Evolutionary conservation across 73 alveolate genomes (phyloP).

Genomic region (Uronychia binucleata): DNA sequence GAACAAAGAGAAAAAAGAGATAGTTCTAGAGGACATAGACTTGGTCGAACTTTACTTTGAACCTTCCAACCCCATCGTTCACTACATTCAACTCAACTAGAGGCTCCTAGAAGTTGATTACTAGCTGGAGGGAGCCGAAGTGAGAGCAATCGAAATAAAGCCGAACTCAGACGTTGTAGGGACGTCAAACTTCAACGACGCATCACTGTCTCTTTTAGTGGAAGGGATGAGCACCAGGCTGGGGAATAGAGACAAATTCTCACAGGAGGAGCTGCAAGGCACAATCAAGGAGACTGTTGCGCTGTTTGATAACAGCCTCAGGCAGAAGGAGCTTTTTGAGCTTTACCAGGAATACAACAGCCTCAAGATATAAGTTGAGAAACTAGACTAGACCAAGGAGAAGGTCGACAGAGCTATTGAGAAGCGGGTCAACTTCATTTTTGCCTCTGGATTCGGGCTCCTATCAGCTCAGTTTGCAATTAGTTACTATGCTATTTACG

Average conservation of each 20-base stretch:
- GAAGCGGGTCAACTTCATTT: conserved; percentile 16
- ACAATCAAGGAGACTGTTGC: not conserved
- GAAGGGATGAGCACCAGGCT: not conserved
- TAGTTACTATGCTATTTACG: conserved; percentile 58
- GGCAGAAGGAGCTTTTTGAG: not conserved
- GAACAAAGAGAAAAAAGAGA: no score
- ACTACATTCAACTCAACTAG: no score
- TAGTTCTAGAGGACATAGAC: not conserved
- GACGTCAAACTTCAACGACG: not conserved
- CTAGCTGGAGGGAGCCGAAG: no score
- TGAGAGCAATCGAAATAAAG: not conserved
- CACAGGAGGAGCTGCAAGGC: not conserved
- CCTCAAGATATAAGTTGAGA: not conserved
- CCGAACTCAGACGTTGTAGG: not conserved
- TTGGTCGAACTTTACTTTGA: not conserved
- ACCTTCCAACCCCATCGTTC: not conserved
- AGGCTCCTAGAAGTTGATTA: no score
- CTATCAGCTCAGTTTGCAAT: conserved; percentile 47
- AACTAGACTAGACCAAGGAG: conserved; percentile 14
- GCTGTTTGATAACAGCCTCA: not conserved
- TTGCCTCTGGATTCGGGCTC: conserved; percentile 16
- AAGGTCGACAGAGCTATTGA: conserved; percentile 30
- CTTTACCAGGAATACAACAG: not conserved
- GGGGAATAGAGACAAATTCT: not conserved
- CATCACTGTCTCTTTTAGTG: not conserved